A percentile compares a stretch with the other conserved stretches of the same genome.
Evolutionary conservation across 2,329 filamentous ascomycete species (phyloP).

Genomic region (Talaromyces funiculosus): DNA sequence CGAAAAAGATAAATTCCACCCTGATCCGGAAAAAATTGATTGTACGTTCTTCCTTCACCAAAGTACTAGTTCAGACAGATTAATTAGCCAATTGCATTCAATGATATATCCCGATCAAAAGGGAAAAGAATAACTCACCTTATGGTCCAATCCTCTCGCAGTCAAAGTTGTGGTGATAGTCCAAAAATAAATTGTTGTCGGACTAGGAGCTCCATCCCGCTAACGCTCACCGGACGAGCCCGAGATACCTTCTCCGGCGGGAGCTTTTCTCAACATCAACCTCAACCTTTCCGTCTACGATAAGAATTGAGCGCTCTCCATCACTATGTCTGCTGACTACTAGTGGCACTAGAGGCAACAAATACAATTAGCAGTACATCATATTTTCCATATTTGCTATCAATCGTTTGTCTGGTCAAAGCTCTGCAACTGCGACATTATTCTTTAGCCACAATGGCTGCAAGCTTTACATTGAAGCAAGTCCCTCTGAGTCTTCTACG

Average conservation of each 20-base stretch:
- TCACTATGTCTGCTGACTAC: background rate
- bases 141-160: background rate
- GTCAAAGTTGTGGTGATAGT: background rate
- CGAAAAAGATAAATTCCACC: no score
- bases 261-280: conserved; percentile 18
- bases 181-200: background rate
- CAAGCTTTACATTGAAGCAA: conserved; percentile 28
- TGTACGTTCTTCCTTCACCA: background rate
- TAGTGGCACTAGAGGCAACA: background rate
- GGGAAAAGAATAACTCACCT: background rate
- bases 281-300: background rate
- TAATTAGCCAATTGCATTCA: background rate
- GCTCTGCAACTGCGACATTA: background rate
- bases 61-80: background rate
- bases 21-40: background rate
- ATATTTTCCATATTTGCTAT: background rate
- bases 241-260: conserved; percentile 11
- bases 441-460: conserved; percentile 25
- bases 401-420: background rate
- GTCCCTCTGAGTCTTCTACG: conserved; percentile 31
- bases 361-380: background rate
- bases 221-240: conserved; percentile 26
- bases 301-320: background rate
- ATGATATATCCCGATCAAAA: background rate
- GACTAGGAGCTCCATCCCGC: conserved; percentile 28